Evolutionary conservation across 2,329 filamentous ascomycete species (phyloP), one percentile per base, ranked within the genome.

Genomic region (Madurella mycetomatis): DNA sequence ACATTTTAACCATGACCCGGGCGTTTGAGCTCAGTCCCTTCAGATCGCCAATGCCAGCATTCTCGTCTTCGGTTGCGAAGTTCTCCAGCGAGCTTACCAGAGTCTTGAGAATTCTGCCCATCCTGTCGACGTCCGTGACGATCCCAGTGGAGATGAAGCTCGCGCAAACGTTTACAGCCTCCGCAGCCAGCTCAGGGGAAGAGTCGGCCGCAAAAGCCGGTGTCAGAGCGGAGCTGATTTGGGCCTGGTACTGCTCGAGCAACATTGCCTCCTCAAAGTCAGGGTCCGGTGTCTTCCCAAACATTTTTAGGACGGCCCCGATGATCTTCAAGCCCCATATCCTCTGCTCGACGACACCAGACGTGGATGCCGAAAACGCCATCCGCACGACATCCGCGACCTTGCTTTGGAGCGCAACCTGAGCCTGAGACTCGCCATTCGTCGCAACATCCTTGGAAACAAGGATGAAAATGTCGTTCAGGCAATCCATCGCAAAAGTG

Each of bases 251-350:
- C 70, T 99, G 94, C 70, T 99, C 95, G 4, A 99, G 80, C 15
- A 99, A 79, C 72, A 95, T 95, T 0, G 89, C 94, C 71, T 99
- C 94, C n/a, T 92, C 84, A 67, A 99, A 99, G 68, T 99, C 94
- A 0, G 94, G 95, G 71, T 99, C 94, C 1, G 92, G 89, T 1
- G 89, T 91, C 67, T 91, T 92, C 51, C 94, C 94, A 73, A 99
- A 99, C 78, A 96, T 90, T 76, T 92, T 95, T 48, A 99, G 76
- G 9, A 97, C 84, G 54, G 92, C 89, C 56, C 95, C 92, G 52
- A 99, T 91, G 51, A 99, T 95, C 69, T 92, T 92, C 59, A 99
- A 73, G 25, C 94, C 94, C 77, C 91, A 90, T 40, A 99, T 86
- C 25, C 94, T 83, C 55, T 99, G 79, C 65, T 95, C 88, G 19